Evolutionary conservation across 345 rosid species (phyloP).

Genomic region (Salix arbutifolia): DNA sequence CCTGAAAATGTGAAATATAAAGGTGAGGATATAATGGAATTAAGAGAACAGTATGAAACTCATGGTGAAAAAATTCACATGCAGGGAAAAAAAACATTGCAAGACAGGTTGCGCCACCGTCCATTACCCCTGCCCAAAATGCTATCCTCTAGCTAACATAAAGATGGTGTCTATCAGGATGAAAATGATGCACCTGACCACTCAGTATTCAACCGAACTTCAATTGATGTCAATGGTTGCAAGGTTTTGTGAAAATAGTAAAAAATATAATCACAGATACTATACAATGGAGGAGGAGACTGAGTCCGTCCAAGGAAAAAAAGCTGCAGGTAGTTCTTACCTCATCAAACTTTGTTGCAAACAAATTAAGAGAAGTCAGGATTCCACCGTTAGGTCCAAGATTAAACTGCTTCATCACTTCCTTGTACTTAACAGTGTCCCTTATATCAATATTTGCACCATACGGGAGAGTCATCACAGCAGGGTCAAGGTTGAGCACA

Average conservation of each 20-base stretch:
- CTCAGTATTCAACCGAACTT: background rate
- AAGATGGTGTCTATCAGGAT: background rate
- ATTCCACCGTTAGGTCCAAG: constrained; percentile 87
- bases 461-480: constrained; percentile 75
- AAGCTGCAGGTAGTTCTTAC: constrained; percentile 24
- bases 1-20: constrained; percentile 34
- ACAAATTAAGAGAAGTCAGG: constrained; percentile 69
- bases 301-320: background rate
- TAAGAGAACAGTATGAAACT: background rate
- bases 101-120: background rate
- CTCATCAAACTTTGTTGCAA: constrained; percentile 81
- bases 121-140: background rate
- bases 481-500: constrained; percentile 83
- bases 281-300: background rate
- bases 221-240: background rate
- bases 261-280: background rate
- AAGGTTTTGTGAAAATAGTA: background rate
- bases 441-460: constrained; percentile 80
- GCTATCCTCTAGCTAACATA: background rate
- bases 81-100: background rate
- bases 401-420: constrained; percentile 80
- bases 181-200: background rate
- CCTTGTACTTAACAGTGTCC: constrained; percentile 73
- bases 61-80: background rate
- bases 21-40: background rate